Evolutionary conservation across 2,329 filamentous ascomycete genomes (phyloP).

Genomic region (Alternaria atra): DNA sequence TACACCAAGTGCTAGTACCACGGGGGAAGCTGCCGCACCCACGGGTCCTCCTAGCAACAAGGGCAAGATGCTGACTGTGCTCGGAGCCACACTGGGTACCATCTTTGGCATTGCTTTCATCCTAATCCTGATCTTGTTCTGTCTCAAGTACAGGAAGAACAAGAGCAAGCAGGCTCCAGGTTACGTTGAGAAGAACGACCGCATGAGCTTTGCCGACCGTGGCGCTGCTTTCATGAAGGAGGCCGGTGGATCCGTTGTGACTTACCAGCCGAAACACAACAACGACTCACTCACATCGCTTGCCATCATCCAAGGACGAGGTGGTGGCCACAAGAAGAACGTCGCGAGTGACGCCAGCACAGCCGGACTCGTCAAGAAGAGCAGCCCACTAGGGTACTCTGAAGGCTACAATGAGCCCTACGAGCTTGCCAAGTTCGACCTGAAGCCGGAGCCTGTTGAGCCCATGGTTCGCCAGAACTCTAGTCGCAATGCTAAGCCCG

Average conservation of each 20-base stretch:
- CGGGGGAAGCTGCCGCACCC: conserved; percentile 46
- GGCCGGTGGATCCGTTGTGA: conserved; percentile 55
- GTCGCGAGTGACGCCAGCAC: conserved; percentile 68
- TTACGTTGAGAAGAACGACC: conserved; percentile 51
- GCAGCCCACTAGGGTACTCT: conserved; percentile 51
- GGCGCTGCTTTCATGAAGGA: conserved; percentile 63
- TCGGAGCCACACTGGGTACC: conserved; percentile 84
- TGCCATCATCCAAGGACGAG: conserved; percentile 64
- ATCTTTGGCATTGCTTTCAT: conserved; percentile 77
- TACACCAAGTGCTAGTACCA: conserved; percentile 40
- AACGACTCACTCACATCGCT: conserved; percentile 55
- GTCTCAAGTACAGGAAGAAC: conserved; percentile 69
- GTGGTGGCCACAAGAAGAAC: conserved; percentile 59
- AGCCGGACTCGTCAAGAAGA: conserved; percentile 68
- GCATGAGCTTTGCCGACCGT: conserved; percentile 61
- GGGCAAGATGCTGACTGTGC: conserved; percentile 66
- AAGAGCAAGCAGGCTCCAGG: conserved; percentile 65
- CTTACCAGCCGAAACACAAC: conserved; percentile 41
- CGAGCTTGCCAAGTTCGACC: conserved; percentile 57
- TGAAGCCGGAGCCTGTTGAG: conserved; percentile 47
- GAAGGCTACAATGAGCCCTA: conserved; percentile 51
- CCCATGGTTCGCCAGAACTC: conserved; percentile 50
- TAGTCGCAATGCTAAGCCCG: conserved; percentile 34
- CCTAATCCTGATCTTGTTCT: conserved; percentile 75
- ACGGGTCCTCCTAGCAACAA: conserved; percentile 49